Evolutionary conservation across 108 stramenopile species (phyloP), one percentile per base, ranked within the genome.

Genomic region (Nitzschia palea): DNA sequence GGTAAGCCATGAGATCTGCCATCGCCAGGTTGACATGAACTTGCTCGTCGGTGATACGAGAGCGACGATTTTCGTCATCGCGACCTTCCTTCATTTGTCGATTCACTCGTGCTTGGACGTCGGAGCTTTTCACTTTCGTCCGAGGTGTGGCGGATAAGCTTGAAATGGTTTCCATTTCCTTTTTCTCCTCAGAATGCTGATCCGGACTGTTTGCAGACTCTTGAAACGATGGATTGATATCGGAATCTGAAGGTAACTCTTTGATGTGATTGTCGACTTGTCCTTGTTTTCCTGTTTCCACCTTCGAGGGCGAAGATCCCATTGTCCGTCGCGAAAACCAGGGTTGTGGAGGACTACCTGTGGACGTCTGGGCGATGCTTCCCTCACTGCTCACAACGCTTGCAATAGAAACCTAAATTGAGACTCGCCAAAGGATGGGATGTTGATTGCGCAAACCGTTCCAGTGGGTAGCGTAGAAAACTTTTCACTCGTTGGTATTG

Each of bases 1-100:
- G 83, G 68, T 94, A 94, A 0, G 86, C 89, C 88, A 94, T 91
- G 1, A 91, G 73, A 58, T 94, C 93, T 20, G 87, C 85, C 93
- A 90, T 90, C 64, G 84, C 82, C 4, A 89, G 66, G 48, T 89
- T 87, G 18, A 85, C 76, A 28, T 78, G 65, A 42, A 88, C 76
- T 59, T 82, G 71, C 1, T 88, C 84, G 55, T 93, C 88, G 2
- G 22, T 73, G 29, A 51, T 52, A 28, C 27, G 44, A 14, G 28
- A 27, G 37, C 32, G 57, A 37, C 27, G 73, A 3, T n/a, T 12
- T 4, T n/a, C n/a, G 33, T 74, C 65, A 57, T 74, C 58, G 42
- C 65, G 12, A 10, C 37, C 35, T 23, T 60, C 59, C 14, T 12
- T 23, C 10, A 22, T 26, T 9, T 35, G 44, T 28, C 45, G 30